These are phyloP conservation scores for Emiliania huxleyi DNA, from an alignment of 78 protist species.

Conservation along the genomic window DNA sequence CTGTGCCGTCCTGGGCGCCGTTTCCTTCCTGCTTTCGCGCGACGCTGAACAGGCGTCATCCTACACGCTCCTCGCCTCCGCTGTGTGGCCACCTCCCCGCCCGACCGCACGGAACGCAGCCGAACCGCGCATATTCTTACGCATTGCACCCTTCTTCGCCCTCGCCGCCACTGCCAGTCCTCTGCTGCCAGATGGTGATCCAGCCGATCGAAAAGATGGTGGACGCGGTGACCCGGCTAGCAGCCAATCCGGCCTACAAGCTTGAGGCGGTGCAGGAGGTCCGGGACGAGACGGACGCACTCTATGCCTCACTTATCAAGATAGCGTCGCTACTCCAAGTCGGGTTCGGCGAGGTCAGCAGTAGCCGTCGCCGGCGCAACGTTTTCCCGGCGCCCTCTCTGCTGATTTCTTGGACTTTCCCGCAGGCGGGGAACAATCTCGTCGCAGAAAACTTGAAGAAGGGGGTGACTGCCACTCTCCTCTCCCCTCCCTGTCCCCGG, in stretches of 20 bases:
- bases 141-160: too few species aligned
- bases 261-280: neutral
- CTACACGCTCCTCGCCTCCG: too few species aligned
- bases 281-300: neutral
- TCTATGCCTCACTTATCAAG: neutral
- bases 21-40: neutral
- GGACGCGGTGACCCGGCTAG: neutral
- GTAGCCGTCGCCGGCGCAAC: too few species aligned
- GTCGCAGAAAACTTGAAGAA: neutral
- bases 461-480: too few species aligned
- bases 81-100: too few species aligned
- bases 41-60: neutral
- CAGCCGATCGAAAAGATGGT: neutral
- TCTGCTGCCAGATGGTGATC: neutral
- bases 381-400: too few species aligned
- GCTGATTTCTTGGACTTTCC: too few species aligned
- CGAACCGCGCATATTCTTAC: too few species aligned
- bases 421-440: neutral
- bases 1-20: neutral
- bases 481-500: too few species aligned
- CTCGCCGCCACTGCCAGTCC: too few species aligned
- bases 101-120: too few species aligned
- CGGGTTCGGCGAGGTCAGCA: constrained; percentile 32
- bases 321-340: neutral
- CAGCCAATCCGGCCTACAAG: neutral